Evolutionary conservation across 2,329 filamentous ascomycete genomes (phyloP).

Genomic region (Colletotrichum falcatum): DNA sequence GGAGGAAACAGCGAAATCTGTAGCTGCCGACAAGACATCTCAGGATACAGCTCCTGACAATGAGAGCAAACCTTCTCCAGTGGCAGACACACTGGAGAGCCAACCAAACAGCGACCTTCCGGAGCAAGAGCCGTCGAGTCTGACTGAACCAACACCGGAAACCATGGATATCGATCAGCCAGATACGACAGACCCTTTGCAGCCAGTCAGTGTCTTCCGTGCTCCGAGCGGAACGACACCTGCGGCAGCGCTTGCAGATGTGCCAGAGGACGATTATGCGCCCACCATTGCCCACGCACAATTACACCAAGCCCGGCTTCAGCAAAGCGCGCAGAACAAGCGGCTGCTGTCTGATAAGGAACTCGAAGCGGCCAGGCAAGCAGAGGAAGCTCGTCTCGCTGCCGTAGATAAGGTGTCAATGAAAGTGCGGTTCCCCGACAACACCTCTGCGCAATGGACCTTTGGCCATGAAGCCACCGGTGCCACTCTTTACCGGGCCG

Average conservation of each 20-base stretch:
- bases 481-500: conserved; percentile 78
- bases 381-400: conserved; percentile 73
- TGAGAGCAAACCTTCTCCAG: background rate
- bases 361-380: conserved; percentile 75
- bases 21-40: conserved; percentile 28
- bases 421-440: conserved; percentile 89
- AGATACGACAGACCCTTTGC: conserved; percentile 51
- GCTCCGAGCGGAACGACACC: conserved; percentile 82
- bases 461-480: conserved; percentile 78
- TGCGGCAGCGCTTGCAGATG: conserved; percentile 74
- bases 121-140: background rate
- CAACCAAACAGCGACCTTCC: background rate
- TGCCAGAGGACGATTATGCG: conserved; percentile 80
- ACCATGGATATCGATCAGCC: conserved; percentile 47
- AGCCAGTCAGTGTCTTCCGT: conserved; percentile 78
- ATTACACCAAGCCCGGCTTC: conserved; percentile 77
- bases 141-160: conserved; percentile 34
- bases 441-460: conserved; percentile 79
- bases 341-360: conserved; percentile 87
- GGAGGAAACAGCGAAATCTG: conserved; percentile 38
- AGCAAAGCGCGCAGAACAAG: conserved; percentile 73
- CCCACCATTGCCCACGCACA: conserved; percentile 82
- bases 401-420: conserved; percentile 77
- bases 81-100: background rate
- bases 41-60: conserved; percentile 23